Evolutionary conservation across 2,329 filamentous ascomycete genomes (phyloP).

Genomic region (Fusarium verrucosum): DNA sequence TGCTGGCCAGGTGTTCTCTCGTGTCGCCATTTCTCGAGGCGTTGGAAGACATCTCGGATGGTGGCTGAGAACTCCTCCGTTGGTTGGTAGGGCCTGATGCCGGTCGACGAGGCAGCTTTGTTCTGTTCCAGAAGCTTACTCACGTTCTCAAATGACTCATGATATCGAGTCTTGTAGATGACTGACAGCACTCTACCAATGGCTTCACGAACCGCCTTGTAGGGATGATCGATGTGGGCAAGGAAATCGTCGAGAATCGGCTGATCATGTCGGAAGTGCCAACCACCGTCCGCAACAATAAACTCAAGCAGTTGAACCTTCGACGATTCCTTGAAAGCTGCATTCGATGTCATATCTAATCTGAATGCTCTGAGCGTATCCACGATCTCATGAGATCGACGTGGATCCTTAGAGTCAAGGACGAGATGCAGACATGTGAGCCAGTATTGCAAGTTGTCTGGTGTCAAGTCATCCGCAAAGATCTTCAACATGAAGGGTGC

Average conservation of each 20-base stretch:
- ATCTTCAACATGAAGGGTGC: conserved; percentile 88
- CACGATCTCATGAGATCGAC: conserved; percentile 85
- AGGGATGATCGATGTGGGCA: conserved; percentile 92
- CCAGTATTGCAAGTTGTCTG: conserved; percentile 96
- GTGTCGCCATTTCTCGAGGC: conserved; percentile 86
- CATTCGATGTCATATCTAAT: conserved; percentile 93
- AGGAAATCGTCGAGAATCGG: conserved; percentile 91
- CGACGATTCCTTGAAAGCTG: conserved; percentile 97
- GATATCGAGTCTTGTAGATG: conserved; percentile 90
- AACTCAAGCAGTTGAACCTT: conserved; percentile 94
- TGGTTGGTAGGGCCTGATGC: conserved; percentile 83
- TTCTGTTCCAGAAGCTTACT: conserved; percentile 78
- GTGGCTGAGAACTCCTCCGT: conserved; percentile 76
- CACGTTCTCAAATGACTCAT: conserved; percentile 91
- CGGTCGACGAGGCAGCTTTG: conserved; percentile 81
- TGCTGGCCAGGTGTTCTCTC: conserved; percentile 88
- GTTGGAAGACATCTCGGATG: conserved; percentile 78
- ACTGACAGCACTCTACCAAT: conserved; percentile 90
- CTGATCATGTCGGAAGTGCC: conserved; percentile 93
- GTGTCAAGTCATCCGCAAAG: conserved; percentile 90
- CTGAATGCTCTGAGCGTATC: conserved; percentile 85
- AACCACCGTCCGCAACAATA: conserved; percentile 85
- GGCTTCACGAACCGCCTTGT: conserved; percentile 95
- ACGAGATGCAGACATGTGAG: conserved; percentile 91
- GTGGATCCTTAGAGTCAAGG: conserved; percentile 87